phyloP scores from a whole-genome alignment of 2,329 filamentous ascomycete genomes.

The Chrysoporthe puriensis region DNA sequence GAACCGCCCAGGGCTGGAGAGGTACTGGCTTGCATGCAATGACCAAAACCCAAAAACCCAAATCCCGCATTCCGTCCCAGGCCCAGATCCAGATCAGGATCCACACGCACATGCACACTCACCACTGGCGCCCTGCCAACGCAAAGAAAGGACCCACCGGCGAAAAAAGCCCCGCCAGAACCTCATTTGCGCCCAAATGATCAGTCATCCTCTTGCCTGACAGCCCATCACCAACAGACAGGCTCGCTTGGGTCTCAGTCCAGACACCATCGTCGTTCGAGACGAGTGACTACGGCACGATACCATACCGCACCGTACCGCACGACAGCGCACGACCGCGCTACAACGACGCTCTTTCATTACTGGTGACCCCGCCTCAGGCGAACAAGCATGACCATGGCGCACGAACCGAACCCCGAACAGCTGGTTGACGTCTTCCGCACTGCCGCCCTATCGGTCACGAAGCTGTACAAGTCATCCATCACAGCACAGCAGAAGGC shows the following conservation, averaged over 20 bases:
- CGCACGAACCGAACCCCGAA: slow-evolving; percentile 52
- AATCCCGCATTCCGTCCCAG: background rate
- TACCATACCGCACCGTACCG: slow-evolving; percentile 5
- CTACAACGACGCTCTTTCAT: background rate
- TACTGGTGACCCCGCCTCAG: background rate
- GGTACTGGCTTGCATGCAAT: background rate
- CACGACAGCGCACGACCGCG: background rate
- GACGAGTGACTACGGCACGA: background rate
- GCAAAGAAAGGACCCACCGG: slow-evolving; percentile 13
- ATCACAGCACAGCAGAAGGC: slow-evolving; percentile 76
- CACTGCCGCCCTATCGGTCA: slow-evolving; percentile 88
- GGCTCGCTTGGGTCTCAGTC: background rate
- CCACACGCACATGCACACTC: background rate
- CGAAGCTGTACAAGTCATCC: slow-evolving; percentile 93
- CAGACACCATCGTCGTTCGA: background rate
- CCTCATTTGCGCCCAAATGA: slow-evolving; percentile 19
- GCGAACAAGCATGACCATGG: slow-evolving; percentile 40
- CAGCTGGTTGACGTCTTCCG: slow-evolving; percentile 88
- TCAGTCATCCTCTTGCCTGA: slow-evolving; percentile 11
- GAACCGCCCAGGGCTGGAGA: background rate
- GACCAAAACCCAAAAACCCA: background rate
- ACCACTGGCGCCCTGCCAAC: slow-evolving; percentile 25
- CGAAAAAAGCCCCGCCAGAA: slow-evolving; percentile 23
- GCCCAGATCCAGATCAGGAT: background rate
- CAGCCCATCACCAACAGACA: background rate